Base-by-base conservation (phyloP, 192 early-diverging fungal genomes). In the Paraglomus brasilianum region DNA sequence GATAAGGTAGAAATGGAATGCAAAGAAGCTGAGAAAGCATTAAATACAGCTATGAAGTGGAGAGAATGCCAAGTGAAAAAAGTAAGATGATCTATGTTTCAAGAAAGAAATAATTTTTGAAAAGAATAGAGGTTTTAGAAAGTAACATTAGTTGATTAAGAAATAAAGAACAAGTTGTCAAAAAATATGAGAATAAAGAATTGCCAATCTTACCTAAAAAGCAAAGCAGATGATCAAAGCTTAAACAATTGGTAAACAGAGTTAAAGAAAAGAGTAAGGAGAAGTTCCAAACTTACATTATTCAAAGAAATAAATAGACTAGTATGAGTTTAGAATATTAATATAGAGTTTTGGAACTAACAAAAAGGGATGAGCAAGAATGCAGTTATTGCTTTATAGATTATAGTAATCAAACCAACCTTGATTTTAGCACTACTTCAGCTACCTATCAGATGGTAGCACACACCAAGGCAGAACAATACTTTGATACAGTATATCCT, bases 201-300 rank as follows among this genome's bases (percentile, higher is more conserved):
- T n/a, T n/a, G n/a, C n/a, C n/a, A n/a, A n/a, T n/a, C n/a, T n/a
- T n/a, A n/a, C n/a, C n/a, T n/a, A n/a, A n/a, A n/a, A n/a, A n/a
- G n/a, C 19, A 53, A 53, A 53, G 52, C 52, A 53, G 52, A 9
- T 17, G 14, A 53, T 53, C 22, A 53, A 53, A 53, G 22, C 22
- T 53, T 17, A 53, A 53, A 53, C 8, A 53, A 53, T 60, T 60
- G 38, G 57, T 60, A 60, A 60, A 4, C 38, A 60, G 6, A 40
- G 38, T 60, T 22, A 60, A 60, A 60, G 57, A 60, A 60, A 60
- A 56, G n/a, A 24, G 38, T 60, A 5, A 60, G 5, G 30, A 30
- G 30, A 39, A 60, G 36, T 22, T 39, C 6, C 57, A 60, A 60
- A 60, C 57, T 60, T 60, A 38, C 38, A 39, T 60, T 60, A 6